Evolutionary conservation across 805 yeast genomes (phyloP), one percentile per base, ranked within the genome.

Genomic region (Ogataea populi-albae): DNA sequence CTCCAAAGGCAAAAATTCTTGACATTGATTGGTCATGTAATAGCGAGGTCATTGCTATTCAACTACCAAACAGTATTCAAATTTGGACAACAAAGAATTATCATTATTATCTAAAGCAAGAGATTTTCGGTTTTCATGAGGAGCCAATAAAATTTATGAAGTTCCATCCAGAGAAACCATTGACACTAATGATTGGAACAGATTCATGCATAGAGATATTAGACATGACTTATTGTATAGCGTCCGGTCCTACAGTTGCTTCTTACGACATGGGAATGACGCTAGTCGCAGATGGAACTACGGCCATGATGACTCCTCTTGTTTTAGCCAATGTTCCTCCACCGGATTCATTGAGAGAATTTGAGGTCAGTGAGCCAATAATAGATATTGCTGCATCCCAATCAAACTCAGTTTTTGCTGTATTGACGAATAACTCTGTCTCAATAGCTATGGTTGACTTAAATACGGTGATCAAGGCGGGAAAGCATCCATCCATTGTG

Each of bases 101-200:
- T 61, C 94, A 89, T 55, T 93, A 98, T 98, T 88, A 85, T 60
- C 69, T 89, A 49, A 93, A 93, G 54, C 94, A 85, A 59, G 94
- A 84, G 52, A 61, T 89, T 2, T 49, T 50, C 37, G 57, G 67
- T 7, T 45, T 50, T 21, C 40, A 38, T 3, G 57, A 52, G 17
- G 61, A 57, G 23, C 53, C 59, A 23, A 60, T 74, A 17, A 14
- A 46, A 4, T 79, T 71, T 50, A 64, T 75, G 32, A 75, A 71
- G 53, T 93, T 96, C 79, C 97, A 91, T 55, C 91, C 94, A 1
- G 98, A 89, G 55, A 84, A 86, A 55, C 87, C 94, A 2, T 70
- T 81, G 26, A 79, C 85, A 22, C 55, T 89, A 34, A 71, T 88
- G 71, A 63, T 84, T 33, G 87, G 82, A 12, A 74, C 82, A 4